Evolutionary conservation across 164 flowering plant species (phyloP).

Genomic region (Annona squamosa): DNA sequence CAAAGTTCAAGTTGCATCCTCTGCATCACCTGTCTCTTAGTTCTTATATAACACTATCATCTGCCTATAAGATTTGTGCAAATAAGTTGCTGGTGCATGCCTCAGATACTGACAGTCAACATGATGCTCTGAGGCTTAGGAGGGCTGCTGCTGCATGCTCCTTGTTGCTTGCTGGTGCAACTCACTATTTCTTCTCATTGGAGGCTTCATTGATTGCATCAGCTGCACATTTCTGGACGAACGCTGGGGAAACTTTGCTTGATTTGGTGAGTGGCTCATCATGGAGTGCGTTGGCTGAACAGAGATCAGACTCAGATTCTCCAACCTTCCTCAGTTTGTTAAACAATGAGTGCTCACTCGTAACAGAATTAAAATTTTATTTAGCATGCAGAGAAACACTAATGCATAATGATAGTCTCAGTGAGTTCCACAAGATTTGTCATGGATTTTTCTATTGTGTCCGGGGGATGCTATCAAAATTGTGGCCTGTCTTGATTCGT

Average conservation of each 20-base stretch:
- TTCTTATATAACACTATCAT: slow-evolving; percentile 51
- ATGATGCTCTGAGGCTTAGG: slow-evolving; percentile 30
- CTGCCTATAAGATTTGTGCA: slow-evolving; percentile 51
- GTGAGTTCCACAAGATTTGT: slow-evolving; percentile 28
- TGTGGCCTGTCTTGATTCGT: slow-evolving; percentile 36
- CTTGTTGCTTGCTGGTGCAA: slow-evolving; percentile 53
- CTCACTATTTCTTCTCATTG: slow-evolving; percentile 39
- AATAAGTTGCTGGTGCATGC: slow-evolving; percentile 14
- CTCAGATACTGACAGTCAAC: slow-evolving; percentile 11
- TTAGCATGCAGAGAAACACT: slow-evolving; percentile 6
- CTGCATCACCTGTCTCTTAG: slow-evolving; percentile 44
- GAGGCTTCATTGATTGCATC: slow-evolving; percentile 51
- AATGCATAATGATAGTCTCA: neutral
- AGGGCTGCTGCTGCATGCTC: slow-evolving; percentile 50
- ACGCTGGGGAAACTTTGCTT: slow-evolving; percentile 57
- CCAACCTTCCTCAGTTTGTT: slow-evolving; percentile 9
- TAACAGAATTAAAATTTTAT: slow-evolving; percentile 14
- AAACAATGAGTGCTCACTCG: slow-evolving; percentile 24
- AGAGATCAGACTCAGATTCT: neutral
- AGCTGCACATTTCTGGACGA: slow-evolving; percentile 48
- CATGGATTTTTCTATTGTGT: slow-evolving; percentile 29
- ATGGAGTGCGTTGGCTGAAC: slow-evolving; percentile 13
- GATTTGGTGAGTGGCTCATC: slow-evolving; percentile 28
- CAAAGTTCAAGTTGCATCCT: slow-evolving; percentile 35
- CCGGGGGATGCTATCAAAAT: slow-evolving; percentile 13